These are phyloP conservation scores for Dysphania ambrosioides DNA, from an alignment of 148 eudicot species.

Conservation along the genomic window DNA sequence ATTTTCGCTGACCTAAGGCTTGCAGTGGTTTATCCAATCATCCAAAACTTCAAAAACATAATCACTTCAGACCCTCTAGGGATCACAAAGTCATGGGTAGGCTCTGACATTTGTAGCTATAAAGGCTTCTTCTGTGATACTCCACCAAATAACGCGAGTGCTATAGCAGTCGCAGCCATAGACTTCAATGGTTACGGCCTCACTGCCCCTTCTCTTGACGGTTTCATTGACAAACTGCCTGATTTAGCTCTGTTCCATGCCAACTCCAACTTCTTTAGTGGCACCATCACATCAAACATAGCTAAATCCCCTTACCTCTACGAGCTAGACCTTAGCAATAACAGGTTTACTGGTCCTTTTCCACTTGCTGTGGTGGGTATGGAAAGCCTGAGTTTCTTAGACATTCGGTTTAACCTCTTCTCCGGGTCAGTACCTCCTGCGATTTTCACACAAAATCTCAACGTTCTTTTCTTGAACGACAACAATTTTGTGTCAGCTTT, in stretches of 20 bases:
- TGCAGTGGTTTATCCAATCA: slow-evolving; percentile 53
- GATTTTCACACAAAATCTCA: slow-evolving; percentile 50
- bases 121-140: slow-evolving; percentile 64
- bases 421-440: slow-evolving; percentile 71
- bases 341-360: slow-evolving; percentile 66
- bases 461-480: slow-evolving; percentile 40
- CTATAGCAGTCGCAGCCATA: slow-evolving; percentile 56
- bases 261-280: slow-evolving; percentile 69
- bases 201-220: slow-evolving; percentile 51
- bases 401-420: slow-evolving; percentile 68
- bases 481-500: slow-evolving; percentile 33
- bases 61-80: slow-evolving; percentile 69
- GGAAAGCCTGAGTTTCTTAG: slow-evolving; percentile 50
- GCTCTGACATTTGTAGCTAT: slow-evolving; percentile 64
- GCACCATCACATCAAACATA: slow-evolving; percentile 46
- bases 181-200: slow-evolving; percentile 80
- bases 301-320: slow-evolving; percentile 64
- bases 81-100: slow-evolving; percentile 69
- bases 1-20: slow-evolving; percentile 53
- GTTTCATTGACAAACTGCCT: slow-evolving; percentile 71
- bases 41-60: slow-evolving; percentile 56
- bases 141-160: slow-evolving; percentile 65
- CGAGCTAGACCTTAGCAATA: slow-evolving; percentile 86
- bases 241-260: slow-evolving; percentile 82
- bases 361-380: slow-evolving; percentile 58